phyloP scores from a whole-genome alignment of 1,139 yeast species.

The Yamadazyma buinensis region DNA sequence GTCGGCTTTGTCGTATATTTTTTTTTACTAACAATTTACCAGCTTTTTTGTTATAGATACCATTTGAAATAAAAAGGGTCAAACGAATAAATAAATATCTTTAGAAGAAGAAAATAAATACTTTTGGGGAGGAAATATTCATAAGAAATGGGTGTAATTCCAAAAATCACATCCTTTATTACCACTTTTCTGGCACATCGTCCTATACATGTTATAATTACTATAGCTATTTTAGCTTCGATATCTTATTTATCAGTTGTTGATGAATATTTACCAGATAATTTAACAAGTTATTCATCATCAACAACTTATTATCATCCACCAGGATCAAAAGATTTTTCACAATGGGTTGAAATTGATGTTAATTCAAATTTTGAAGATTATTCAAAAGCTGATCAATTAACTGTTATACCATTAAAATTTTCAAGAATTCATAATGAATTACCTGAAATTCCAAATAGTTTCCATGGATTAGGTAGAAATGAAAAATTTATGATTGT shows the following conservation, averaged over 20 bases:
- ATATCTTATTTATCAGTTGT: conserved; percentile 78
- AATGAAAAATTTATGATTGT: conserved; percentile 43
- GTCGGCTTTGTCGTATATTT: no score
- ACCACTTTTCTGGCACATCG: conserved; percentile 68
- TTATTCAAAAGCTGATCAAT: conserved; percentile 41
- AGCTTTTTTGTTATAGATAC: no score
- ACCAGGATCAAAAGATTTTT: conserved; percentile 31
- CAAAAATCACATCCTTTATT: background rate
- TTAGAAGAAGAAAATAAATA: no score
- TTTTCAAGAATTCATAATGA: conserved; percentile 43
- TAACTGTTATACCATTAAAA: conserved; percentile 52
- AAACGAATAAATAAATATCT: no score
- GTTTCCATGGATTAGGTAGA: conserved; percentile 27
- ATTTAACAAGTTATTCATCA: conserved; percentile 16
- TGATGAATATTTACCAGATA: conserved; percentile 65
- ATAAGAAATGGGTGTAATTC: conserved; percentile 1
- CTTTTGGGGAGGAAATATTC: no score
- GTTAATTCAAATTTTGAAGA: conserved; percentile 21
- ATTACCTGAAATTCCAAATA: conserved; percentile 28
- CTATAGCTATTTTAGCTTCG: conserved; percentile 73
- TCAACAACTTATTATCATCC: conserved; percentile 41
- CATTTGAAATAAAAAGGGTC: no score
- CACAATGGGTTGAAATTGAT: conserved; percentile 44
- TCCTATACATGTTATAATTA: conserved; percentile 85
- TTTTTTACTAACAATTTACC: no score